These are phyloP conservation scores for Perilla frutescens DNA, from an alignment of 257 asterid species.

Conservation along the genomic window DNA sequence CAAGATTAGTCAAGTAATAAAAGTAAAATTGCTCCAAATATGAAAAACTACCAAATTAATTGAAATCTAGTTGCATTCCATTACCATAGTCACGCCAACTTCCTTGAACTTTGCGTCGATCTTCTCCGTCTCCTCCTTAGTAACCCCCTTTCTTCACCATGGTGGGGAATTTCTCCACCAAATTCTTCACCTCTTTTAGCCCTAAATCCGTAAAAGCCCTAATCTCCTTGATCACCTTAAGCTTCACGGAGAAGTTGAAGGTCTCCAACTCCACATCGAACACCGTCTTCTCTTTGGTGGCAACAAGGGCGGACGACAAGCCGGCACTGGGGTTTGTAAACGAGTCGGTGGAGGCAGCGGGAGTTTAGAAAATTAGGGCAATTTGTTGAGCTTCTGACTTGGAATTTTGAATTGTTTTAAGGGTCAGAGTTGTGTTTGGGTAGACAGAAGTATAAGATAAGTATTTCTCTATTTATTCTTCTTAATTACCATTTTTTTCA, in stretches of 20 bases:
- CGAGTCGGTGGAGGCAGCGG: too few species aligned
- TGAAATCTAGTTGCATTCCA: conserved; percentile 51
- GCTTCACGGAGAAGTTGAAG: conserved; percentile 71
- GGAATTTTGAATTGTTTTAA: too few species aligned
- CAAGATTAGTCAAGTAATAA: conserved; percentile 21
- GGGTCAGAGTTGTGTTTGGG: too few species aligned
- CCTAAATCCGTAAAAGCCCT: conserved; percentile 83
- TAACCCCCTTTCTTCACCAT: conserved; percentile 78
- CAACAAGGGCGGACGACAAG: conserved; percentile 45
- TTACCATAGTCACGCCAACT: conserved; percentile 73
- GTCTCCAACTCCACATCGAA: conserved; percentile 77
- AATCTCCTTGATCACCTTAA: conserved; percentile 90
- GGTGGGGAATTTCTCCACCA: conserved; percentile 83
- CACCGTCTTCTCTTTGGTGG: conserved; percentile 69
- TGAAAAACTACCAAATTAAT: conserved; percentile 8
- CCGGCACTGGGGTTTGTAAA: conserved; percentile 30
- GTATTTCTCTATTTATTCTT: too few species aligned
- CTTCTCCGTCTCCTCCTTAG: conserved; percentile 79
- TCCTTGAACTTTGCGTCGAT: conserved; percentile 75
- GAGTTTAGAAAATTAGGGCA: too few species aligned
- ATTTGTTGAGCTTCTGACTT: too few species aligned
- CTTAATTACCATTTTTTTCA: too few species aligned
- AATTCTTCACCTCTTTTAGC: conserved; percentile 82
- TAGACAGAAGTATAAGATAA: too few species aligned
- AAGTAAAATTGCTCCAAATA: conserved; percentile 6